Evolutionary conservation across 2,329 filamentous ascomycete species (phyloP).

Genomic region (Waltergamsia citrina): DNA sequence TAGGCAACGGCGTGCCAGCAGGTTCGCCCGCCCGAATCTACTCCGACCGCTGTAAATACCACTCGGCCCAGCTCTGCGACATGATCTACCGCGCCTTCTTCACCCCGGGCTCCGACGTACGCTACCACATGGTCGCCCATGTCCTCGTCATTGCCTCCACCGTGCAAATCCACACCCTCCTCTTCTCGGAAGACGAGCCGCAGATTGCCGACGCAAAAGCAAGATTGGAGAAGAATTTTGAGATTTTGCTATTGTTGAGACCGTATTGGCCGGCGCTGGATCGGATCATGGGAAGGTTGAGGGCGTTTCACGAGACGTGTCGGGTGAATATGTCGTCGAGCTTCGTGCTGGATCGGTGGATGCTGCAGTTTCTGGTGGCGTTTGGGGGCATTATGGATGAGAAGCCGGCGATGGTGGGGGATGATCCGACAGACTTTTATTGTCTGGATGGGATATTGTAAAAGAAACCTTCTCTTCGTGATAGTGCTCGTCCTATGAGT

Average conservation of each 20-base stretch:
- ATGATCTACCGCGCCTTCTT: slow-evolving; percentile 26
- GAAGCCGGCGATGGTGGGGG: slow-evolving; percentile 6
- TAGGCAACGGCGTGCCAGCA: slow-evolving; percentile 13
- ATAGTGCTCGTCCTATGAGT: too few relatives aligned
- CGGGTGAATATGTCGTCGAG: slow-evolving; percentile 21
- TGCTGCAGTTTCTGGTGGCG: slow-evolving; percentile 25
- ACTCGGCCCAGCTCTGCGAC: slow-evolving; percentile 27
- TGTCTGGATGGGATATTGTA: slow-evolving; percentile 1
- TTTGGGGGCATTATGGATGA: slow-evolving; percentile 19
- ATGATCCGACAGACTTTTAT: slow-evolving; percentile 1
- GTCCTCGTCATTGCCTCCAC: slow-evolving; percentile 36
- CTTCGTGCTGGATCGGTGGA: slow-evolving; percentile 30
- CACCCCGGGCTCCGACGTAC: slow-evolving; percentile 25
- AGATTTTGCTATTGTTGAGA: slow-evolving; percentile 28
- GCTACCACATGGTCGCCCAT: slow-evolving; percentile 34
- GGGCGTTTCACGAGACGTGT: slow-evolving; percentile 31
- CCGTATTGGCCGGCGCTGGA: slow-evolving; percentile 25
- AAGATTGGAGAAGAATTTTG: slow-evolving; percentile 32
- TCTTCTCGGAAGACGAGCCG: slow-evolving; percentile 25
- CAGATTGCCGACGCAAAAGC: slow-evolving; percentile 22
- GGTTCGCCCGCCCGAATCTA: slow-evolving; percentile 13
- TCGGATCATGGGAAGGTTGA: slow-evolving; percentile 15
- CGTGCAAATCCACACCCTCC: slow-evolving; percentile 32
- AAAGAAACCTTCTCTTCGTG: too few relatives aligned
- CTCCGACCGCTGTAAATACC: slow-evolving; percentile 26